phyloP scores from a whole-genome alignment of 2,329 filamentous ascomycete species.

The Podosphaera aphanis region DNA sequence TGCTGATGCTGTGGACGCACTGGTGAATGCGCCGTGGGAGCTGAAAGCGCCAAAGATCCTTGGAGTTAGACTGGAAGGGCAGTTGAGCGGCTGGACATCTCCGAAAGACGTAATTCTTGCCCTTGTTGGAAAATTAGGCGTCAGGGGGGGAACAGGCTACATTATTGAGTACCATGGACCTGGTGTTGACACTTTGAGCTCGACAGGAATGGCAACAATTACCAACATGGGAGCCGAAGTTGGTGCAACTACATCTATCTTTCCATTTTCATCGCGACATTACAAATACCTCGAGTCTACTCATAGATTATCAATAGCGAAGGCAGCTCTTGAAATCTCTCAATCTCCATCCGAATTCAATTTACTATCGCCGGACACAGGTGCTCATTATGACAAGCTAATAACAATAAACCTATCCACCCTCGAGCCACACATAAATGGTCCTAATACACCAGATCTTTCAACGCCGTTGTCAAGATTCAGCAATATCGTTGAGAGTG shows the following conservation, averaged over 20 bases:
- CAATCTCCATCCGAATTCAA: constrained; percentile 24
- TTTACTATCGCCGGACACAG: constrained; percentile 60
- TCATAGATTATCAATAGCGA: constrained; percentile 30
- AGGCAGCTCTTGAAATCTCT: constrained; percentile 14
- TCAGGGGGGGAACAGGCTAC: constrained; percentile 79
- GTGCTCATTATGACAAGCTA: constrained; percentile 82
- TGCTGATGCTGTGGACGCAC: constrained; percentile 95
- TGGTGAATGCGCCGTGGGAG: constrained; percentile 94
- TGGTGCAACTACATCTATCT: constrained; percentile 55
- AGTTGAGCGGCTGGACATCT: constrained; percentile 73
- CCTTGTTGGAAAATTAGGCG: constrained; percentile 72
- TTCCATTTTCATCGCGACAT: constrained; percentile 74
- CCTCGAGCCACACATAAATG: constrained; percentile 96
- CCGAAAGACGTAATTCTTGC: constrained; percentile 90
- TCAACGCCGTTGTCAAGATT: constrained; percentile 96
- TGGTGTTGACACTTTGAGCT: constrained; percentile 70
- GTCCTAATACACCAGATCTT: constrained; percentile 94
- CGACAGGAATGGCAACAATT: constrained; percentile 79
- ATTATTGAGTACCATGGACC: constrained; percentile 88
- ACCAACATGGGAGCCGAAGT: constrained; percentile 68
- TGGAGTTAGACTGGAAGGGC: constrained; percentile 80
- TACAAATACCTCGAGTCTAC: constrained; percentile 72
- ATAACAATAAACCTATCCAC: constrained; percentile 89
- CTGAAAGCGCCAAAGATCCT: constrained; percentile 94
- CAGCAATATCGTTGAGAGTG: constrained; percentile 76